Conservation (phyloP, 2,329 filamentous ascomycete species). For the Aspergillus udagawae region DNA sequence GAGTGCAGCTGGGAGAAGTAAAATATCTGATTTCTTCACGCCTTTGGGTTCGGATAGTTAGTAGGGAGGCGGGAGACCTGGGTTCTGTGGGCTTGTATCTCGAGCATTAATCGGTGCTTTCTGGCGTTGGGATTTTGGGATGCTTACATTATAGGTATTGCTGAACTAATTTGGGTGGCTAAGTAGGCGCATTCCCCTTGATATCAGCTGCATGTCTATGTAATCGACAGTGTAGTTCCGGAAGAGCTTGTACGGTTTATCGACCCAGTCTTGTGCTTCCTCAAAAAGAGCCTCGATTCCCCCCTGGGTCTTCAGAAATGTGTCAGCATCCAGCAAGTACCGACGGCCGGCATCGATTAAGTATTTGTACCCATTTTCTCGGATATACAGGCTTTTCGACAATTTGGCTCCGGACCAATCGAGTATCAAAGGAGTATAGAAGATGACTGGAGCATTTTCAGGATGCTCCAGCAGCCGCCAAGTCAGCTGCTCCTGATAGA, state of each 20-base stretch:
- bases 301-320: no score
- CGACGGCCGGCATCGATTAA: slow-evolving; percentile 1
- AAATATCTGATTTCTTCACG: no score
- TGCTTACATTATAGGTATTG: neutral
- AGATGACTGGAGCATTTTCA: slow-evolving; percentile 3
- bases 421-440: slow-evolving; percentile 10
- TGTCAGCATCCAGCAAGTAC: no score
- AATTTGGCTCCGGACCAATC: slow-evolving; percentile 13
- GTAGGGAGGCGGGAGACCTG: no score
- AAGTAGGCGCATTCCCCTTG: neutral
- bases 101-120: no score
- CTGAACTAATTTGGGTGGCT: neutral
- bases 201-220: slow-evolving; percentile 2
- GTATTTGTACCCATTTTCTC: slow-evolving; percentile 11
- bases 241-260: slow-evolving; percentile 3
- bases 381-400: slow-evolving; percentile 15
- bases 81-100: no score
- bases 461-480: neutral
- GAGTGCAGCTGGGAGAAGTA: no score
- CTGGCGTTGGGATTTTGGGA: no score
- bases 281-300: no score
- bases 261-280: neutral
- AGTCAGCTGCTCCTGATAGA: no score
- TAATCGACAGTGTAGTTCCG: slow-evolving; percentile 4
- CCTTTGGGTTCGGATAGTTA: no score